These are phyloP conservation scores for Sporothrix variecibatus DNA, from an alignment of 2,329 filamentous ascomycete genomes.

Conservation along the genomic window DNA sequence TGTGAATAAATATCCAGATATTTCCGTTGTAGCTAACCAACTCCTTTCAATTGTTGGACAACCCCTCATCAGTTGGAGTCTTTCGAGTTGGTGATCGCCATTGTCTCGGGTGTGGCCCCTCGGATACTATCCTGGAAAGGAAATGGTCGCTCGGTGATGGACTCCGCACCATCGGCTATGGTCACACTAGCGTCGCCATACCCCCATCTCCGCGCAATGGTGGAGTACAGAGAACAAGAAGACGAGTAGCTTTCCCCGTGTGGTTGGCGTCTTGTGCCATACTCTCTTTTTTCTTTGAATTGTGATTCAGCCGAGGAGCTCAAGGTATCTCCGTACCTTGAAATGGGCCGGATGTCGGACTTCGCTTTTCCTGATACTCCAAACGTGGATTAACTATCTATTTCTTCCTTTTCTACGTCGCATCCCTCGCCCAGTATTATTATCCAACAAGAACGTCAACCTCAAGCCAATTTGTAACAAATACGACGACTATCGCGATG, in stretches of 20 bases:
- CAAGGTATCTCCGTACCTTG: too few species aligned
- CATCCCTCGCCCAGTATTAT: too few species aligned
- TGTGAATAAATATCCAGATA: neutral
- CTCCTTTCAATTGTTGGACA: neutral
- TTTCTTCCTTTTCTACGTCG: too few species aligned
- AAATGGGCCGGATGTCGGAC: too few species aligned
- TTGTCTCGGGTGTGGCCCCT: neutral
- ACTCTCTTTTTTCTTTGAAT: neutral
- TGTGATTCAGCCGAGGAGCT: too few species aligned
- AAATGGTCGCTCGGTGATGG: neutral
- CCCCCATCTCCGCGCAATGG: neutral
- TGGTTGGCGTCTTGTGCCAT: neutral
- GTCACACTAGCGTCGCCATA: neutral
- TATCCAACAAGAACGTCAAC: too few species aligned
- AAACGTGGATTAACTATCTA: too few species aligned
- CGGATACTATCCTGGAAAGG: neutral
- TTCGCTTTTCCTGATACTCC: too few species aligned
- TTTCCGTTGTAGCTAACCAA: too few species aligned
- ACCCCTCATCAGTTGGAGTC: neutral
- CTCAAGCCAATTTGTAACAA: too few species aligned
- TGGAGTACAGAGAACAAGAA: neutral
- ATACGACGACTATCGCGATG: neutral
- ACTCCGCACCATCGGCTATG: neutral
- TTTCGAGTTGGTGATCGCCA: too few species aligned
- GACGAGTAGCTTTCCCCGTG: neutral